phyloP scores from a whole-genome alignment of 2,329 filamentous ascomycete species.

The Ophiognomonia clavigignenti-juglandacearum region DNA sequence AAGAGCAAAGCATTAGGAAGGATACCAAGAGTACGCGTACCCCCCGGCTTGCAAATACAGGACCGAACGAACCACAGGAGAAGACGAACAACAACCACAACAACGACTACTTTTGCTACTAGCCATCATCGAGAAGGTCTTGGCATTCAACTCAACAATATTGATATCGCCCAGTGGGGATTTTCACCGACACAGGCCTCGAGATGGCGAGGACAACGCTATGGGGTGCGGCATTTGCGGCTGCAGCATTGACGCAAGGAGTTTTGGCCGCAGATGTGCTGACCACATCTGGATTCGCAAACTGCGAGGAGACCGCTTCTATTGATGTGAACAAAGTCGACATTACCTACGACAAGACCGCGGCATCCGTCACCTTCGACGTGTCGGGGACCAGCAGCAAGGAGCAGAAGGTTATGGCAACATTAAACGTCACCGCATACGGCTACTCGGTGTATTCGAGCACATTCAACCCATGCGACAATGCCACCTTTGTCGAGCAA shows the following conservation, averaged over 20 bases:
- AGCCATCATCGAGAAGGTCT: constrained; percentile 9
- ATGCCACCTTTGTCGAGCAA: constrained; percentile 59
- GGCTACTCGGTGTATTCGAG: constrained; percentile 76
- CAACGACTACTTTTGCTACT: background rate
- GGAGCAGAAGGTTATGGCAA: constrained; percentile 75
- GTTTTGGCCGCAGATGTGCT: constrained; percentile 67
- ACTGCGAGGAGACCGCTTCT: constrained; percentile 56
- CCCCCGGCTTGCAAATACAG: background rate
- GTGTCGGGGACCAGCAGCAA: constrained; percentile 70
- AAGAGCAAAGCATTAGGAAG: constrained; percentile 4
- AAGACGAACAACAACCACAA: background rate
- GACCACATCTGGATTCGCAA: constrained; percentile 73
- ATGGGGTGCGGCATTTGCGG: constrained; percentile 24
- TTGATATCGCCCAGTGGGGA: background rate
- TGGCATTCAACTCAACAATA: background rate
- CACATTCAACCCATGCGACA: constrained; percentile 76
- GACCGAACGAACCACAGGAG: constrained; percentile 1
- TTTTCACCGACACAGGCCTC: background rate
- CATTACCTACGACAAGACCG: constrained; percentile 72
- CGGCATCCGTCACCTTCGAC: constrained; percentile 73
- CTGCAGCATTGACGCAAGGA: constrained; percentile 34
- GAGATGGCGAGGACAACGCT: constrained; percentile 23
- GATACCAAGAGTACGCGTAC: constrained; percentile 11
- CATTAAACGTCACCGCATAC: constrained; percentile 75
- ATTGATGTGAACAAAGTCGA: constrained; percentile 71